These are phyloP conservation scores for Mycena haematopus DNA, from an alignment of 768 basidiomycete genomes.

Conservation along the genomic window DNA sequence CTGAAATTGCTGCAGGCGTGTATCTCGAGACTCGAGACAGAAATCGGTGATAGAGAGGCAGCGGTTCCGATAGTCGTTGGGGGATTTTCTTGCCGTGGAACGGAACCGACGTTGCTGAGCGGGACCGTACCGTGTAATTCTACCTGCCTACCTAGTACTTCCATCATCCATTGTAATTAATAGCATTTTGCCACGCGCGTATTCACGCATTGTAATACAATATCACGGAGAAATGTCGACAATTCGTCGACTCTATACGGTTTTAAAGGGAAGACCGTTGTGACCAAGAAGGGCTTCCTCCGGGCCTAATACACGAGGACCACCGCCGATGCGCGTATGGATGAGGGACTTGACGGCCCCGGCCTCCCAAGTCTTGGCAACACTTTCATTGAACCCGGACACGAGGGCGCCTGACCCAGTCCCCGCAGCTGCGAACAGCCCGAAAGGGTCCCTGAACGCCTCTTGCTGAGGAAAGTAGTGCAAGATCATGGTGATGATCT, in stretches of 20 bases:
- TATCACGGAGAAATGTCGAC: constrained; percentile 14
- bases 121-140: no score
- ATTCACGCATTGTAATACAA: constrained; percentile 9
- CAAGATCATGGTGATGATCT: constrained; percentile 78
- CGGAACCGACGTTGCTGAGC: no score
- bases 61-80: constrained; percentile 57
- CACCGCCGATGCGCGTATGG: constrained; percentile 92
- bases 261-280: constrained; percentile 66
- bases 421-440: constrained; percentile 54
- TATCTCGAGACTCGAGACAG: constrained; percentile 71
- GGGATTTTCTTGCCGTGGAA: constrained; percentile 3
- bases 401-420: constrained; percentile 57
- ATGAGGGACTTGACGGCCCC: constrained; percentile 91
- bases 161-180: constrained; percentile 20
- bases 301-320: constrained; percentile 71
- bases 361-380: constrained; percentile 72
- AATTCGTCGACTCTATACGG: constrained; percentile 13
- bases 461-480: constrained; percentile 88
- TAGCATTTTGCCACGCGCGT: constrained; percentile 4
- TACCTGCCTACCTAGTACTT: no score
- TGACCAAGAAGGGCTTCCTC: constrained; percentile 70
- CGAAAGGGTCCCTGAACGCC: constrained; percentile 78
- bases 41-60: constrained; percentile 81
- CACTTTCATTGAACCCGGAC: constrained; percentile 78
- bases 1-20: constrained; percentile 63